Conservation (phyloP, 805 yeast species). For the Ascoidea asiatica region DNA sequence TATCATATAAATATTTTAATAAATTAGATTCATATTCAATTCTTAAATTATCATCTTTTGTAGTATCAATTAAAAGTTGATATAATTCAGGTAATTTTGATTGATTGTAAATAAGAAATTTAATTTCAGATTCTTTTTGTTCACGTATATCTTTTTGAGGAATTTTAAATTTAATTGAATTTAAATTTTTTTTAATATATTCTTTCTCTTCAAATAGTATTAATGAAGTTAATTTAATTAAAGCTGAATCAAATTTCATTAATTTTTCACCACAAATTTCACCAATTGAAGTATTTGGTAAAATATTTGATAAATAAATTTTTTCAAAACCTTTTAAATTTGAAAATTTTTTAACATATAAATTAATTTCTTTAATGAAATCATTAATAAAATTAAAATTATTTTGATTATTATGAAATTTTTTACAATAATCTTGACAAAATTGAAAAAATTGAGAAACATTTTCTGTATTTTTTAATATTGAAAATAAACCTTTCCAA, state of each 20-base stretch:
- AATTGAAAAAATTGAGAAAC: conserved; percentile 32
- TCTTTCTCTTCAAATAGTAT: conserved; percentile 25
- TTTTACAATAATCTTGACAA: conserved; percentile 28
- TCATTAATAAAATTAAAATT: conserved; percentile 25
- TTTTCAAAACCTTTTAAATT: conserved; percentile 24
- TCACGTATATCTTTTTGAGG: conserved; percentile 24
- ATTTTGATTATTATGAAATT: conserved; percentile 27
- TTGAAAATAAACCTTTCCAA: conserved; percentile 68
- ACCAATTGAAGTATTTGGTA: conserved; percentile 45
- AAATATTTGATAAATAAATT: conserved; percentile 31
- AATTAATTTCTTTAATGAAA: conserved; percentile 30
- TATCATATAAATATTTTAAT: conserved; percentile 40
- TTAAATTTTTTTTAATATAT: conserved; percentile 35
- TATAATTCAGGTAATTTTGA: conserved; percentile 44
- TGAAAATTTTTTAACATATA: conserved; percentile 25
- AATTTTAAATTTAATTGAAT: conserved; percentile 21
- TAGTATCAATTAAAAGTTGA: conserved; percentile 38
- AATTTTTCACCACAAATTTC: conserved; percentile 35
- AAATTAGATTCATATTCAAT: conserved; percentile 42
- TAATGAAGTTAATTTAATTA: conserved; percentile 29
- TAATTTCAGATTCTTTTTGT: conserved; percentile 21
- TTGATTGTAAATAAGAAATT: conserved; percentile 32
- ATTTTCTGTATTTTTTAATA: conserved; percentile 24
- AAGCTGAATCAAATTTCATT: conserved; percentile 31
- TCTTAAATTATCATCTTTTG: conserved; percentile 51